Conservation (phyloP, 768 basidiomycete genomes). For the Gelatoporia subvermispora region DNA sequence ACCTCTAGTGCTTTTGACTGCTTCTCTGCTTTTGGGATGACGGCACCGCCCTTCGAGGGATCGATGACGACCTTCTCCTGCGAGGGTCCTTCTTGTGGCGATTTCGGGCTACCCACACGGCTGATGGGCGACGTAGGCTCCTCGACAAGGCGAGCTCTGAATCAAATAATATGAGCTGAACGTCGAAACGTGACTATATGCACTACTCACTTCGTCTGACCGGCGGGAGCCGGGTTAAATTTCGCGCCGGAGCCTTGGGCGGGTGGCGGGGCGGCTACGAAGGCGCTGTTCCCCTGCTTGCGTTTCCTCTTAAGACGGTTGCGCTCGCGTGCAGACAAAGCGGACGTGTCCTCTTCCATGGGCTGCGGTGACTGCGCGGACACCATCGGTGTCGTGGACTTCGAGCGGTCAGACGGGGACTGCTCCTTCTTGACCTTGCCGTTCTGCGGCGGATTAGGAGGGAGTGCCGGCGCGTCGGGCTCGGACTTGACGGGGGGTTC, state of each 20-base stretch:
- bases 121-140: slow-evolving; percentile 42
- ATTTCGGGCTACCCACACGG: slow-evolving; percentile 54
- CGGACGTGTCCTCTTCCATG: slow-evolving; percentile 43
- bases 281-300: slow-evolving; percentile 79
- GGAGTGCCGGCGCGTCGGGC: slow-evolving; percentile 28
- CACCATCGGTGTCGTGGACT: slow-evolving; percentile 39
- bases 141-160: slow-evolving; percentile 75
- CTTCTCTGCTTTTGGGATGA: slow-evolving; percentile 72
- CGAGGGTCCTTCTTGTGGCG: slow-evolving; percentile 31
- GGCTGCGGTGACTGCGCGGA: slow-evolving; percentile 36
- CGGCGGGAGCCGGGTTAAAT: slow-evolving; percentile 53
- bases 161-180: not conserved
- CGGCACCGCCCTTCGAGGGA: slow-evolving; percentile 80
- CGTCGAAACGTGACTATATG: slow-evolving; percentile 23
- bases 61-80: slow-evolving; percentile 71
- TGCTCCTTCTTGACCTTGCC: slow-evolving; percentile 20
- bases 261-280: slow-evolving; percentile 64
- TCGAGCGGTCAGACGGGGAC: slow-evolving; percentile 36
- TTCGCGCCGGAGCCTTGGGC: slow-evolving; percentile 55
- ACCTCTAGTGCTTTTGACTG: slow-evolving; percentile 77
- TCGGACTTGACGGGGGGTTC: slow-evolving; percentile 31
- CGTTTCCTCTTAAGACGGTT: slow-evolving; percentile 95
- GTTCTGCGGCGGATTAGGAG: slow-evolving; percentile 45
- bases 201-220: slow-evolving; percentile 50
- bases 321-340: slow-evolving; percentile 85